phyloP scores from a whole-genome alignment of 164 flowering plant species.

The Hamamelis virginiana region DNA sequence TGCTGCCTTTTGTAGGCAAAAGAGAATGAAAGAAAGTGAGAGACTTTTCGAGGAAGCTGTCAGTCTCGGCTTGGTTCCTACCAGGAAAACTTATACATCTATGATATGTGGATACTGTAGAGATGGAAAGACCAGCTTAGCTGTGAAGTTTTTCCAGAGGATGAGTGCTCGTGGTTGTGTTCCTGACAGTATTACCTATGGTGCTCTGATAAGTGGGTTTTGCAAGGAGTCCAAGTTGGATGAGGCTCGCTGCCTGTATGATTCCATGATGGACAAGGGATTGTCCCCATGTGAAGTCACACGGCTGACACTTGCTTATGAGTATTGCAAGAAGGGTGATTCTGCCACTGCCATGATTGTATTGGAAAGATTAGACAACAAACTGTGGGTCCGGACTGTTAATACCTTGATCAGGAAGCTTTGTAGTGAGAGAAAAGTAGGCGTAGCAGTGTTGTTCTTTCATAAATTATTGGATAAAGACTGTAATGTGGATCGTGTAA shows the following conservation, averaged over 20 bases:
- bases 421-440: conserved; percentile 71
- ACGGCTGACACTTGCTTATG: conserved; percentile 74
- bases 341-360: conserved; percentile 50
- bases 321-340: conserved; percentile 71
- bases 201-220: conserved; percentile 87
- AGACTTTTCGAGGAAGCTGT: conserved; percentile 58
- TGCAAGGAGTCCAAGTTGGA: conserved; percentile 73
- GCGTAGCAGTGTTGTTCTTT: conserved; percentile 63
- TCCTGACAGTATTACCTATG: conserved; percentile 77
- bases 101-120: conserved; percentile 79
- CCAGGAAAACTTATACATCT: conserved; percentile 81
- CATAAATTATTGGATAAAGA: conserved; percentile 63
- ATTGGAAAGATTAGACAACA: conserved; percentile 68
- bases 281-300: conserved; percentile 90
- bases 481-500: conserved; percentile 46
- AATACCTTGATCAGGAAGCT: conserved; percentile 81
- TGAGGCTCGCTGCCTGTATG: conserved; percentile 61
- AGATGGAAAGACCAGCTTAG: conserved; percentile 43
- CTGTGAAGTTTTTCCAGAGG: conserved; percentile 45
- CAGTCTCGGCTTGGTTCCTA: conserved; percentile 57
- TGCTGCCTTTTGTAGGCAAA: conserved; percentile 63
- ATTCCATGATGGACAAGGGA: conserved; percentile 74
- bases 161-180: conserved; percentile 61
- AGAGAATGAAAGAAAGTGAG: conserved; percentile 61
- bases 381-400: conserved; percentile 66